These are phyloP conservation scores for Exophiala aquamarina DNA, from an alignment of 2,329 filamentous ascomycete genomes.

Conservation along the genomic window DNA sequence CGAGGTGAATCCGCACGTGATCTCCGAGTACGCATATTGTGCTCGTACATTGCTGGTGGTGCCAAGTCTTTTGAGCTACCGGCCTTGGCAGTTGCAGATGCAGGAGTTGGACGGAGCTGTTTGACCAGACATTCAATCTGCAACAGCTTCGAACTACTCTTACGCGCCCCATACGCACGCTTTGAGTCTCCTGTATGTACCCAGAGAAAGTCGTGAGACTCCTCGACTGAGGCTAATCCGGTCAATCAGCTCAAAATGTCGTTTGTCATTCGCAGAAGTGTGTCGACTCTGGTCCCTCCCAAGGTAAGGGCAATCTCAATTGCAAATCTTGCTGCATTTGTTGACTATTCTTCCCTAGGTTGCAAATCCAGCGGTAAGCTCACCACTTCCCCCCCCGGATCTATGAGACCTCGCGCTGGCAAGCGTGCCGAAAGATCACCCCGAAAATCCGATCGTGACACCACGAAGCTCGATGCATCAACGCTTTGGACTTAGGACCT, in stretches of 20 bases:
- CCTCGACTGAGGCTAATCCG: constrained; percentile 5
- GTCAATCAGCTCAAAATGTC: constrained; percentile 69
- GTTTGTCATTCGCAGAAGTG: constrained; percentile 83
- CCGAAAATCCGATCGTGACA: constrained; percentile 18
- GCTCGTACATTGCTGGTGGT: too few relatives aligned
- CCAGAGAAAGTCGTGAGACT: not conserved
- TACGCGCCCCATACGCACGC: constrained; percentile 6
- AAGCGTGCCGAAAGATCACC: not conserved
- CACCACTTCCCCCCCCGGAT: too few relatives aligned
- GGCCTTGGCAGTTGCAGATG: constrained; percentile 3
- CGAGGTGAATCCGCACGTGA: too few relatives aligned
- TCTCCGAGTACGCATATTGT: too few relatives aligned
- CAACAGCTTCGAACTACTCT: constrained; percentile 15
- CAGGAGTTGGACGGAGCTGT: constrained; percentile 12
- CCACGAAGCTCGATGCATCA: not conserved
- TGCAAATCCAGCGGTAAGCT: constrained; percentile 23
- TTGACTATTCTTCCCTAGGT: constrained; percentile 18
- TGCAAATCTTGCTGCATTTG: not conserved
- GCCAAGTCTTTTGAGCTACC: too few relatives aligned
- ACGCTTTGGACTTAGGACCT: too few relatives aligned
- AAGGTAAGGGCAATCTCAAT: constrained; percentile 66
- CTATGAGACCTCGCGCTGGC: too few relatives aligned
- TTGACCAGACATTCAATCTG: constrained; percentile 1
- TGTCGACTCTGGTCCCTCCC: constrained; percentile 97
- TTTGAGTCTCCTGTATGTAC: constrained; percentile 18